These are phyloP conservation scores for Jackrogersella minutella DNA, from an alignment of 495 filamentous ascomycete species.

Conservation along the genomic window DNA sequence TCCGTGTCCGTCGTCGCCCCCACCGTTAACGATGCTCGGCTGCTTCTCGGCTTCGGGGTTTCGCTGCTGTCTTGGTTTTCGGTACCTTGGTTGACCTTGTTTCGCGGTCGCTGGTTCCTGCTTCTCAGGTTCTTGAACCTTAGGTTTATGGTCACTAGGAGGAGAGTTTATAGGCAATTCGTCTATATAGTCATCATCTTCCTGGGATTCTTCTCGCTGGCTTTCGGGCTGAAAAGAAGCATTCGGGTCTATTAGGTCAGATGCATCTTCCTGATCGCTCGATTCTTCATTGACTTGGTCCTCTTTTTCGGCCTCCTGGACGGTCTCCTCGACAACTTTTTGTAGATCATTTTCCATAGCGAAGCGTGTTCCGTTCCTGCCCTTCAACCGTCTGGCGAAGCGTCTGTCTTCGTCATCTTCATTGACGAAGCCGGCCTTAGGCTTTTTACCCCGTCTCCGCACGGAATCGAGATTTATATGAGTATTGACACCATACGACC, in stretches of 20 bases:
- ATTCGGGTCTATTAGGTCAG: neutral
- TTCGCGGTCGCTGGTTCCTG: neutral
- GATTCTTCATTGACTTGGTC: slow-evolving; percentile 20
- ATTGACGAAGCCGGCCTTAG: slow-evolving; percentile 9
- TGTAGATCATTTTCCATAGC: slow-evolving; percentile 36
- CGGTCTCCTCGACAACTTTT: slow-evolving; percentile 24
- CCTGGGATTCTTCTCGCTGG: neutral
- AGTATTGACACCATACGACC: slow-evolving; percentile 45
- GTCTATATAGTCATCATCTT: too few relatives aligned
- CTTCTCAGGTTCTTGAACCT: too few relatives aligned
- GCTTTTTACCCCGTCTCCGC: slow-evolving; percentile 16
- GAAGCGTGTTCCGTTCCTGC: slow-evolving; percentile 13
- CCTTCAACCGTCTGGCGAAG: slow-evolving; percentile 15
- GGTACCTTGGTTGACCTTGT: too few relatives aligned
- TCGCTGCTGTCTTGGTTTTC: neutral
- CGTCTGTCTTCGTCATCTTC: slow-evolving; percentile 37
- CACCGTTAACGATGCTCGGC: too few relatives aligned
- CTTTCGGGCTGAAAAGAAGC: neutral
- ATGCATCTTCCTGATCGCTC: slow-evolving; percentile 6
- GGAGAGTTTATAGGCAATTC: too few relatives aligned
- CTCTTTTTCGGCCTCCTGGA: slow-evolving; percentile 7
- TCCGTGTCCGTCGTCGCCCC: too few relatives aligned
- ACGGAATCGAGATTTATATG: slow-evolving; percentile 25
- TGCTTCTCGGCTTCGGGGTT: neutral
- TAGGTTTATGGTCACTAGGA: too few relatives aligned